Evolutionary conservation across 1,139 yeast genomes (phyloP), one percentile per base, ranked within the genome.

Genomic region (Yamadazyma taylorii): DNA sequence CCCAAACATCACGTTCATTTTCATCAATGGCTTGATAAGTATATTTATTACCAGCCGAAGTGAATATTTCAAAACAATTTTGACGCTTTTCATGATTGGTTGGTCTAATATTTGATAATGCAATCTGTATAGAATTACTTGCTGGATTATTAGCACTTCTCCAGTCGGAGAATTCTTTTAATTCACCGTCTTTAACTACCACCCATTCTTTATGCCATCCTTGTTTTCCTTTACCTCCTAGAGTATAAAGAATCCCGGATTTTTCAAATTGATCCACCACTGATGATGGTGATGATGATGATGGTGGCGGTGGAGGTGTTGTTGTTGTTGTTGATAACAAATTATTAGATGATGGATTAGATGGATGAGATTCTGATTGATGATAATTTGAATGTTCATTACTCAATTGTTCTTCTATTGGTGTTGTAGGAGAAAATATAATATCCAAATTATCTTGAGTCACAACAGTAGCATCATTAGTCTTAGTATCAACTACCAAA

Each of bases 201-300:
- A 88, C 87, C 94, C 95, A 86, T 58, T 85, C 90, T 52, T 87
- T 87, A 58, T 88, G 95, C 96, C 96, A 88, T 2, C 87, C 86
- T 23, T 77, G 79, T 48, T 83, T 85, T 9, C 86, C 85, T 42
- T 81, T 79, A 2, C 89, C 89, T 2, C 87, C 83, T 27, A 80
- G 66, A 0, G 86, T 78, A 69, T 82, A 81, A 12, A 84, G 56
- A 16, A 84, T 69, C 0, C 90, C 90, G 2, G 70, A 58, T 41
- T 63, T 66, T 38, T 68, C 72, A 8, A 50, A 59, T 34, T 55
- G 54, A 17, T 48, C 47, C 14, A 42, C 50, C 24, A 36, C 14
- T 4, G 46, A 42, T 13, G 45, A 35, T 10, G 32, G n/a, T n/a
- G n/a, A n/a, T n/a, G n/a, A n/a, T n/a, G n/a, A n/a, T n/a, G n/a